These are phyloP conservation scores for Boletus fagicola DNA, from an alignment of 768 basidiomycete genomes.

Conservation along the genomic window DNA sequence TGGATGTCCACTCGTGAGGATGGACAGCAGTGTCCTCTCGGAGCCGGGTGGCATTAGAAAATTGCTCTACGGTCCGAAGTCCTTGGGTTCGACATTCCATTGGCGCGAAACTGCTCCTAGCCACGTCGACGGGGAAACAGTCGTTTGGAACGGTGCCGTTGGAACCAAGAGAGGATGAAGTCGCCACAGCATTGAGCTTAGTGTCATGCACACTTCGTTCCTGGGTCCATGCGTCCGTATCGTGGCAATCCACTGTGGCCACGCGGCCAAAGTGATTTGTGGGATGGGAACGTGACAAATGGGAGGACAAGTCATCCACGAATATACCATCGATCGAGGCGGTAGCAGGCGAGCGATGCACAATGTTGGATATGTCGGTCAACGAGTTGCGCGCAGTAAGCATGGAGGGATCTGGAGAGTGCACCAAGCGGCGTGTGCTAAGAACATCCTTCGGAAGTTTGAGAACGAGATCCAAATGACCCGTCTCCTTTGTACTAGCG, in stretches of 20 bases:
- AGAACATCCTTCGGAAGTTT: constrained; percentile 3
- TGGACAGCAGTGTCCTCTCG: neutral
- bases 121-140: neutral
- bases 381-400: constrained; percentile 6
- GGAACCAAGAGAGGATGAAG: constrained; percentile 12
- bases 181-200: constrained; percentile 5
- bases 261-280: constrained; percentile 18
- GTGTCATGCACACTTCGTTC: constrained; percentile 11
- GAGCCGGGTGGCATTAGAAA: neutral
- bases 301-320: constrained; percentile 1
- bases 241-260: constrained; percentile 26
- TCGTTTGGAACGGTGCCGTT: constrained; percentile 1
- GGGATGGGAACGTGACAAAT: constrained; percentile 9
- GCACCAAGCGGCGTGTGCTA: constrained; percentile 7
- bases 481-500: neutral
- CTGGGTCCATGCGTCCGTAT: constrained; percentile 24
- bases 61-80: neutral
- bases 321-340: neutral
- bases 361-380: constrained; percentile 9
- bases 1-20: constrained; percentile 2
- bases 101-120: neutral
- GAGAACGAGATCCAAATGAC: neutral
- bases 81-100: constrained; percentile 8
- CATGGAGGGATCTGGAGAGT: constrained; percentile 9
- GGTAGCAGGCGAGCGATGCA: neutral